Evolutionary conservation across 345 rosid species (phyloP).

Genomic region (Sisymbrium irio): DNA sequence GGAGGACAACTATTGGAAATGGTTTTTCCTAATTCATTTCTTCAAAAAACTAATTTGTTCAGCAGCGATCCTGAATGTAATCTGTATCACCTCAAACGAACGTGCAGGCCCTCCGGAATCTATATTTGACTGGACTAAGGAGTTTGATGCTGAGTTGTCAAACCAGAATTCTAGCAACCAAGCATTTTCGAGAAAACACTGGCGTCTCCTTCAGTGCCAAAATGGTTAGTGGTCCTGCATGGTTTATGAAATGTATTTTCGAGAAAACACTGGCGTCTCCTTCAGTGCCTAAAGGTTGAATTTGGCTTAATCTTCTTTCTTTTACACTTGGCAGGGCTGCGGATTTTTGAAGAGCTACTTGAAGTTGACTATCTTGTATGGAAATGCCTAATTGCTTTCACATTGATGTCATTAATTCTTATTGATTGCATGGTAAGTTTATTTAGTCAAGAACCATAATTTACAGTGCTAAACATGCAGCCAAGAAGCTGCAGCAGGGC

Average conservation of each 20-base stretch:
- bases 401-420: constrained; percentile 9
- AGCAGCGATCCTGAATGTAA: constrained; percentile 11
- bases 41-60: constrained; percentile 17
- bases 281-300: constrained; percentile 96
- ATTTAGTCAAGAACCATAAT: constrained; percentile 27
- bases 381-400: constrained; percentile 21
- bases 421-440: constrained; percentile 12
- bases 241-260: constrained; percentile 63
- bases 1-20: constrained; percentile 96
- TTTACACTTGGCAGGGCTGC: constrained; percentile 67
- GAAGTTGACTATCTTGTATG: constrained; percentile 99
- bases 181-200: constrained; percentile 92
- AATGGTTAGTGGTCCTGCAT: constrained; percentile 56
- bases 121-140: constrained; percentile 86
- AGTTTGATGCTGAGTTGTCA: constrained; percentile 65
- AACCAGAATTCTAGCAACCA: constrained; percentile 75
- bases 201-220: constrained; percentile 99
- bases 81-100: constrained; percentile 29
- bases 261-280: constrained; percentile 97
- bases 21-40: constrained; percentile 46
- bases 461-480: constrained; percentile 46
- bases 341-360: constrained; percentile 98
- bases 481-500: constrained; percentile 99
- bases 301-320: constrained; percentile 5
- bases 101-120: constrained; percentile 86